Base-by-base conservation (phyloP, 108 stramenopile genomes). In the Nitzschia sp. region DNA sequence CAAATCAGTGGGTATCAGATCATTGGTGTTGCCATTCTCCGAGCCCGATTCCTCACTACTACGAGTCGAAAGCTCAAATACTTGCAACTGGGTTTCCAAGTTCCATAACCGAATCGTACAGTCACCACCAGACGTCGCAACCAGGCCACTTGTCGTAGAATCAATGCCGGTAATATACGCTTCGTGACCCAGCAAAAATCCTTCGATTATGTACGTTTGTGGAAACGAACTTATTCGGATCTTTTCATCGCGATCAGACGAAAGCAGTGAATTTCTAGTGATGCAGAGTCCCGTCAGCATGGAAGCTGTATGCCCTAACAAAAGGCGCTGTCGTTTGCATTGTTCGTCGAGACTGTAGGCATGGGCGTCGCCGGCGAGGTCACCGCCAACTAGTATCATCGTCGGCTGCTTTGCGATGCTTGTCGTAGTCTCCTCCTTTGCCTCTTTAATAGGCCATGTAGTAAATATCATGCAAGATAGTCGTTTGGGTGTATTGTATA, bases 221-320 rank as follows among this genome's bases (percentile, higher is more conserved):
- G 94, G 94, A 76, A 95, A 95, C 28, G 34, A 64, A 5, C 83
- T 83, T 26, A 95, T 70, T 2, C 94, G 82, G 30, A 95, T 74
- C 59, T 91, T 95, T 83, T 95, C 94, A 68, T 95, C 94, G 21
- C 94, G 65, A 70, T 95, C 94, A 26, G 94, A 74, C 4, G 91
- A 91, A 27, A 94, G 77, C 30, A 94, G 66, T 36, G 63, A 54
- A 29, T 46, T 51, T 8, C 30, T 27, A 13, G 56, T 5, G 42
- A 66, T 49, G 18, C 29, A 66, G 27, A 72, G 45, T 45, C 78
- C 84, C 13, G 94, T 95, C 61, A 92, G 75, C 84, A 95, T 92
- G 60, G 85, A 89, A n/a, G 91, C 94, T 27, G 94, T 95, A 66
- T 95, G 94, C 19, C 94, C 94, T 46, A 95, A 60, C 21, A 95